Evolutionary conservation across 495 filamentous ascomycete species (phyloP).

Genomic region (Cercophora sp.): DNA sequence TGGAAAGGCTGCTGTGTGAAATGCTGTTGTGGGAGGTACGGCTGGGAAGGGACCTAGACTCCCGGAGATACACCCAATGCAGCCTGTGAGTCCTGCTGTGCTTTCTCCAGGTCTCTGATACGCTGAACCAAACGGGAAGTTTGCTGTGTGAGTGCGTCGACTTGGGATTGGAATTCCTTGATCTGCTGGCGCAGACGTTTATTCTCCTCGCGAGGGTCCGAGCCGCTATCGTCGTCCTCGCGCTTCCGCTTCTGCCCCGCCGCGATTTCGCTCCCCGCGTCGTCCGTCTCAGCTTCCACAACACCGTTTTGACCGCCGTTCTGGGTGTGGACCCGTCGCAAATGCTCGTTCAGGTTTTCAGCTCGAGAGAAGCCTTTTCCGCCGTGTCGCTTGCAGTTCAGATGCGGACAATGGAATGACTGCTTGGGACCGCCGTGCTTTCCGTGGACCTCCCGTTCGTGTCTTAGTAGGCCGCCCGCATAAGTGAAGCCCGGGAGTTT

Average conservation of each 20-base stretch:
- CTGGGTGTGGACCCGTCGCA: constrained; percentile 68
- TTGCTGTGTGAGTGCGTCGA: constrained; percentile 28
- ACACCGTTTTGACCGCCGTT: constrained; percentile 19
- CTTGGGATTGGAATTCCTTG: constrained; percentile 31
- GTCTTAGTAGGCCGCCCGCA: constrained; percentile 78
- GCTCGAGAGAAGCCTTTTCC: constrained; percentile 77
- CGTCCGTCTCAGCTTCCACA: constrained; percentile 29
- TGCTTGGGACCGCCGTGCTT: constrained; percentile 80
- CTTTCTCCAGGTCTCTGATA: too few relatives aligned
- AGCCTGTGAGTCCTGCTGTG: too few relatives aligned
- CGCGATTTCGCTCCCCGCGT: constrained; percentile 27
- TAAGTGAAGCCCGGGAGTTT: constrained; percentile 93
- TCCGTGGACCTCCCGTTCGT: constrained; percentile 87
- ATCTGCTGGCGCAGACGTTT: constrained; percentile 36
- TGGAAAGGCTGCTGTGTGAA: too few relatives aligned
- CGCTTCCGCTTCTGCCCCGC: constrained; percentile 36
- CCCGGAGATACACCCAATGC: too few relatives aligned
- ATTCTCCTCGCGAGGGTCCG: constrained; percentile 37
- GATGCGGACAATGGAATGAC: constrained; percentile 69
- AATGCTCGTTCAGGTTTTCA: constrained; percentile 86
- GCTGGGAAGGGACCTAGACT: too few relatives aligned
- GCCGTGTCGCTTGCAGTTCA: constrained; percentile 74
- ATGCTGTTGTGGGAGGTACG: too few relatives aligned
- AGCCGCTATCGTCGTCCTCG: constrained; percentile 17
- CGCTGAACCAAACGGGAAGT: constrained; percentile 27